Evolutionary conservation across 164 flowering plant genomes (phyloP).

Genomic region (Hamamelis virginiana): DNA sequence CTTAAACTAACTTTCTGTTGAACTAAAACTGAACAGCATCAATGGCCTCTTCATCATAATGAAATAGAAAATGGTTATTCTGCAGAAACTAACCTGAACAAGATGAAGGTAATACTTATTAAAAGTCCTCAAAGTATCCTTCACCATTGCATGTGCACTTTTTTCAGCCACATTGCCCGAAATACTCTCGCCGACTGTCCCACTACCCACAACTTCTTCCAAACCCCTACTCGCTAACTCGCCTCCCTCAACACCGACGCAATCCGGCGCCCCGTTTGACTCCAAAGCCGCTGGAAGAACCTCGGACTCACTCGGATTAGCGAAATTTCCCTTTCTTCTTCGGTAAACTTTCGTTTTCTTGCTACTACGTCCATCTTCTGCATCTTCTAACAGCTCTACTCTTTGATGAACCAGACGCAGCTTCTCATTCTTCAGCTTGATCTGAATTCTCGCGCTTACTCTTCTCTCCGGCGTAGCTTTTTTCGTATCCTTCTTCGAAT

Average conservation of each 20-base stretch:
- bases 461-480: constrained; percentile 8
- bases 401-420: constrained; percentile 14
- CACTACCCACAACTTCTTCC: background rate
- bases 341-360: background rate
- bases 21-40: background rate
- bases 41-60: background rate
- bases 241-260: background rate
- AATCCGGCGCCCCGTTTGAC: background rate
- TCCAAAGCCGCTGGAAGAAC: no score
- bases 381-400: constrained; percentile 15
- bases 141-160: constrained; percentile 41
- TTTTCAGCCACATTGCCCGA: constrained; percentile 18
- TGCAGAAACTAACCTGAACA: constrained; percentile 40
- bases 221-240: background rate
- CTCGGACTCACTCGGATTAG: background rate
- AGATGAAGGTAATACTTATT: constrained; percentile 55
- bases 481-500: background rate
- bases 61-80: background rate
- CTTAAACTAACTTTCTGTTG: background rate
- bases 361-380: background rate
- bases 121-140: constrained; percentile 52
- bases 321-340: background rate
- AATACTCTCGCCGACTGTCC: background rate
- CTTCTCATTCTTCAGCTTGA: constrained; percentile 18
- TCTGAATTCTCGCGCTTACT: constrained; percentile 17